Base-by-base conservation (phyloP, 1,139 yeast genomes). In the Meyerozyma elateridarum region DNA sequence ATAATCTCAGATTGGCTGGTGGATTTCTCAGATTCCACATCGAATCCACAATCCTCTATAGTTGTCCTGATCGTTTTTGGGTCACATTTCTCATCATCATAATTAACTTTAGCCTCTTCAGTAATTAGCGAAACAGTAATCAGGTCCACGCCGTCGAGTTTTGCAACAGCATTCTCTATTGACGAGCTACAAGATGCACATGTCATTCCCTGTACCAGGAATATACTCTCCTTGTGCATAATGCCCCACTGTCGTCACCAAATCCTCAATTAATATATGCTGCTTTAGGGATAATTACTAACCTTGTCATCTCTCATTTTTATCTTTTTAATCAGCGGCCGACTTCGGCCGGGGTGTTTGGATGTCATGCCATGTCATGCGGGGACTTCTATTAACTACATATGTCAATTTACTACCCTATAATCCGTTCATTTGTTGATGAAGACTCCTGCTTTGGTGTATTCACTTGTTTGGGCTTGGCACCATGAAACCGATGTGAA, bases 401-500 rank as follows among this genome's bases (percentile, higher is more conserved):
- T n/a, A n/a, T n/a, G n/a, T n/a, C n/a, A n/a, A n/a, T n/a, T n/a
- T n/a, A n/a, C n/a, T n/a, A n/a, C n/a, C n/a, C n/a, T n/a, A n/a
- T n/a, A n/a, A n/a, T n/a, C n/a, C n/a, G n/a, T n/a, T n/a, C n/a
- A n/a, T n/a, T n/a, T n/a, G n/a, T n/a, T n/a, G n/a, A n/a, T n/a
- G n/a, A n/a, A n/a, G n/a, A n/a, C 27, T 14, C 8, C 12, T 17
- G 13, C n/a, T n/a, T 24, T 2, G 4, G 27, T 24, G 14, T 24
- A 11, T 24, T 9, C 4, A 4, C 27, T 6, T 6, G 14, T 3
- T 18, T 18, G 5, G 27, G 6, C 27, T 24, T 24, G 16, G 27
- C 27, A n/a, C 96, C 96, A 53, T 91, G 97, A 59, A 87, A 89
- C 44, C 81, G 80, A 44, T 85, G 95, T 1, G 96, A 85, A 35